A percentile compares a stretch with the other conserved stretches of the same genome.
Conservation (phyloP, 148 eudicot genomes). For the Rhododendron ferrugineum region DNA sequence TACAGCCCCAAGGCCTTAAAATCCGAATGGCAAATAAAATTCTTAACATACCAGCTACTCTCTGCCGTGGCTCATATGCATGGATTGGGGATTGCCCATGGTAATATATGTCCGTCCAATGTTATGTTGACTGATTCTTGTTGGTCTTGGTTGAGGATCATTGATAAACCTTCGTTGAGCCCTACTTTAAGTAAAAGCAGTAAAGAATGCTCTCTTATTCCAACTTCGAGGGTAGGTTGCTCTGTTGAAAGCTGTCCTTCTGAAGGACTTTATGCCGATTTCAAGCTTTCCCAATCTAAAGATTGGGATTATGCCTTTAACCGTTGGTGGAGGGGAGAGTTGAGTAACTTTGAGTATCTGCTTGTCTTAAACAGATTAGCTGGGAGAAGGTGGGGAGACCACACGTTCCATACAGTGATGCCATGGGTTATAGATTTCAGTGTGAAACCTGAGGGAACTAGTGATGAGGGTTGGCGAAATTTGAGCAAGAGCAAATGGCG, state of each 20-base stretch:
- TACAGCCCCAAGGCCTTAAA: slow-evolving; percentile 71
- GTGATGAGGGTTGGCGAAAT: slow-evolving; percentile 79
- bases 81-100: slow-evolving; percentile 73
- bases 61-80: slow-evolving; percentile 79
- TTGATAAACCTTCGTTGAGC: slow-evolving; percentile 35
- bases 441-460: slow-evolving; percentile 64
- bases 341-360: slow-evolving; percentile 88
- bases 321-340: slow-evolving; percentile 83
- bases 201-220: slow-evolving; percentile 17
- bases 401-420: slow-evolving; percentile 92
- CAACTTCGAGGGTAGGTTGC: slow-evolving; percentile 21
- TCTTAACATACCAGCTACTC: slow-evolving; percentile 74
- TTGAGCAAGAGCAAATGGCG: slow-evolving; percentile 98
- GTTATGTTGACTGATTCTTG: slow-evolving; percentile 56
- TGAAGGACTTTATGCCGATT: slow-evolving; percentile 55
- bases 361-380: slow-evolving; percentile 80
- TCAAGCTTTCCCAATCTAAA: slow-evolving; percentile 38
- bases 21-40: slow-evolving; percentile 67
- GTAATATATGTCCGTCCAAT: slow-evolving; percentile 59
- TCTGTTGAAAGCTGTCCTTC: slow-evolving; percentile 44
- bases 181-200: slow-evolving; percentile 17
- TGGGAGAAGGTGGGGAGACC: slow-evolving; percentile 99
- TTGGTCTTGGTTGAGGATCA: slow-evolving; percentile 82
- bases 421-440: slow-evolving; percentile 98
- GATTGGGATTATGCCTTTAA: slow-evolving; percentile 71